Evolutionary conservation across 352 stramenopile genomes (phyloP).

Genomic region (Phytopythium montanum): DNA sequence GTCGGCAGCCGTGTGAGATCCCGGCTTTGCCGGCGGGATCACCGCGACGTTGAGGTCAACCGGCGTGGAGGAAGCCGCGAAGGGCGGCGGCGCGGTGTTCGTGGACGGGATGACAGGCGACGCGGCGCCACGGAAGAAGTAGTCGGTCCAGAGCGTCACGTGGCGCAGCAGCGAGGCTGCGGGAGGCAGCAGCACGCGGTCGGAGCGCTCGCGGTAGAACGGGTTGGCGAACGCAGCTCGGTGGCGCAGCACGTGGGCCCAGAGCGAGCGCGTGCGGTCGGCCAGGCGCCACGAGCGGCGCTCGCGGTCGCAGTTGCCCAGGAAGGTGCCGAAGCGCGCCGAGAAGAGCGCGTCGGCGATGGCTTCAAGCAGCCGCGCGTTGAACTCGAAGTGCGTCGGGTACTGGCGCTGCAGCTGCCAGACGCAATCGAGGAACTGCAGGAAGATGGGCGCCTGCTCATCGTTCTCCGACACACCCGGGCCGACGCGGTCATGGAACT

Average conservation of each 20-base stretch:
- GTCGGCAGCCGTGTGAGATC: slow-evolving; percentile 13
- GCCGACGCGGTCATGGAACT: slow-evolving; percentile 85
- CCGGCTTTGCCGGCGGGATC: not conserved
- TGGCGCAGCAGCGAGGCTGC: slow-evolving; percentile 54
- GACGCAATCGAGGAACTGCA: slow-evolving; percentile 90
- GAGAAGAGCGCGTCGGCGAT: slow-evolving; percentile 77
- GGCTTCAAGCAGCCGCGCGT: slow-evolving; percentile 50
- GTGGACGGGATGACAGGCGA: slow-evolving; percentile 31
- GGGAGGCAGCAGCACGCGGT: slow-evolving; percentile 51
- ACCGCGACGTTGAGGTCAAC: not conserved
- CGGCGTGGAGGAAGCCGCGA: slow-evolving; percentile 12
- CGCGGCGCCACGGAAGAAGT: slow-evolving; percentile 66
- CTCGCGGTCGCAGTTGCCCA: slow-evolving; percentile 87
- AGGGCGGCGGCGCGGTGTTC: slow-evolving; percentile 49
- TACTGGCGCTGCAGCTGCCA: slow-evolving; percentile 82
- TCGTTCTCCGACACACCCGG: slow-evolving; percentile 66
- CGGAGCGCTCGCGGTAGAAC: slow-evolving; percentile 59
- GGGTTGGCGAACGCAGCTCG: slow-evolving; percentile 52
- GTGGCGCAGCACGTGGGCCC: slow-evolving; percentile 50
- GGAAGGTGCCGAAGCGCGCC: slow-evolving; percentile 79
- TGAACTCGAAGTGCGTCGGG: slow-evolving; percentile 88
- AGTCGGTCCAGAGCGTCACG: slow-evolving; percentile 77
- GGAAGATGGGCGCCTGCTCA: slow-evolving; percentile 84
- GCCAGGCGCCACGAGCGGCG: slow-evolving; percentile 42
- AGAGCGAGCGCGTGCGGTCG: slow-evolving; percentile 68